Conservation (phyloP, 139 green algal species). For the Marvania coccoides region DNA sequence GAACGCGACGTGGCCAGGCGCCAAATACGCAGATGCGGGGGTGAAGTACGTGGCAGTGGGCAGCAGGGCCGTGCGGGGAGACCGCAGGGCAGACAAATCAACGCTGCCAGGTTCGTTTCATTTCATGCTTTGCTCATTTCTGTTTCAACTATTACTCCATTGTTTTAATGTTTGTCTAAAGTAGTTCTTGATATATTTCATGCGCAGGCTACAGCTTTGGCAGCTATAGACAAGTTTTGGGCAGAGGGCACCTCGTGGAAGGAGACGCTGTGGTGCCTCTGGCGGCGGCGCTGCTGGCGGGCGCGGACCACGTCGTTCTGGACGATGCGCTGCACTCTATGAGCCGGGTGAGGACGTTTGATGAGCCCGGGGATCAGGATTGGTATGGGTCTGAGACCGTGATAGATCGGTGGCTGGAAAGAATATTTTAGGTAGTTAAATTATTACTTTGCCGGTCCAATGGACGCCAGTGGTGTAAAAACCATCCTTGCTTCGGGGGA, state of each 20-base stretch:
- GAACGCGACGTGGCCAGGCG: conserved; percentile 47
- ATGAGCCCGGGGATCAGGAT: conserved; percentile 14
- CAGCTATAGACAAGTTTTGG: conserved; percentile 35
- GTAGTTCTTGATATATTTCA: no score
- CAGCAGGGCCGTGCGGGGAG: neutral
- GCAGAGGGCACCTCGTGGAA: conserved; percentile 33
- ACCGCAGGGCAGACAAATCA: conserved; percentile 4
- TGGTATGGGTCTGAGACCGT: conserved; percentile 39
- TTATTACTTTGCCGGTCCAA: no score
- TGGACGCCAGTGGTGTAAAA: no score
- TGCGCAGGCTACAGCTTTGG: conserved; percentile 6
- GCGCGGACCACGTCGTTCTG: conserved; percentile 50
- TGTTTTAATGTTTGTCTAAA: no score
- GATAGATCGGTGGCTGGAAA: conserved; percentile 36
- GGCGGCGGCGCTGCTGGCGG: conserved; percentile 36
- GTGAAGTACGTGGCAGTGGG: conserved; percentile 36
- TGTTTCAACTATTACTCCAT: no score
- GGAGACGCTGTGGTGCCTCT: conserved; percentile 69
- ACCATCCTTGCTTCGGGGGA: no score
- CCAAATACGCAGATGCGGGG: conserved; percentile 40
- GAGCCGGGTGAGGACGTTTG: conserved; percentile 47
- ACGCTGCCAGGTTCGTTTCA: conserved; percentile 29
- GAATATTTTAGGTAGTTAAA: no score
- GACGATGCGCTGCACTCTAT: conserved; percentile 60
- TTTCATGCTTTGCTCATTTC: no score